Evolutionary conservation across 306 rosid species (phyloP).

Genomic region (Abrus precatorius): DNA sequence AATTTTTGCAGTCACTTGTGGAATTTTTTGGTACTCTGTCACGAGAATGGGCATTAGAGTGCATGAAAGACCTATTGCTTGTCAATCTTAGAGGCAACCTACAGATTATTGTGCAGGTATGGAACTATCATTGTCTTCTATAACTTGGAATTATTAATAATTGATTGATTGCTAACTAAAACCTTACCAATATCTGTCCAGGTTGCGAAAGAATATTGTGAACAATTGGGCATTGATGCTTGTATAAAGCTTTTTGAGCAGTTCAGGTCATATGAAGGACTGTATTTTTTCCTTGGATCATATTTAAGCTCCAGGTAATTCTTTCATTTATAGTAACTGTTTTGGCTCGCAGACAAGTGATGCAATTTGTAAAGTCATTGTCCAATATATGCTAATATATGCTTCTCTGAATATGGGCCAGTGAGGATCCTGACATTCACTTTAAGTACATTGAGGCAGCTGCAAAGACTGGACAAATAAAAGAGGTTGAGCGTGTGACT

Average conservation of each 20-base stretch:
- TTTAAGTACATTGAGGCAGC: slow-evolving; percentile 99
- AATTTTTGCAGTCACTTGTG: slow-evolving; percentile 82
- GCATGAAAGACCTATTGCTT: slow-evolving; percentile 97
- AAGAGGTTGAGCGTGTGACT: slow-evolving; percentile 98
- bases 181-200: slow-evolving; percentile 52
- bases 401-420: slow-evolving; percentile 53
- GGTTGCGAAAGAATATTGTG: slow-evolving; percentile 99
- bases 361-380: slow-evolving; percentile 14
- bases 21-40: slow-evolving; percentile 97
- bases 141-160: slow-evolving; percentile 15
- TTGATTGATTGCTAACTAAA: slow-evolving; percentile 37
- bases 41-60: slow-evolving; percentile 96
- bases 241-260: slow-evolving; percentile 99
- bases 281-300: slow-evolving; percentile 97
- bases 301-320: slow-evolving; percentile 95
- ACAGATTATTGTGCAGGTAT: slow-evolving; percentile 97
- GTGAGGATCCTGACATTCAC: slow-evolving; percentile 99
- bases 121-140: slow-evolving; percentile 13
- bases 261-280: slow-evolving; percentile 95
- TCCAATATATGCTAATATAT: slow-evolving; percentile 42
- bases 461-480: slow-evolving; percentile 98
- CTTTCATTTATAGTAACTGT: slow-evolving; percentile 28
- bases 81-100: slow-evolving; percentile 98
- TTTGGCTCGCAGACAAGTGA: slow-evolving; percentile 21
- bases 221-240: slow-evolving; percentile 91